Evolutionary conservation across 495 filamentous ascomycete species (phyloP).

Genomic region (Zalerion maritima): DNA sequence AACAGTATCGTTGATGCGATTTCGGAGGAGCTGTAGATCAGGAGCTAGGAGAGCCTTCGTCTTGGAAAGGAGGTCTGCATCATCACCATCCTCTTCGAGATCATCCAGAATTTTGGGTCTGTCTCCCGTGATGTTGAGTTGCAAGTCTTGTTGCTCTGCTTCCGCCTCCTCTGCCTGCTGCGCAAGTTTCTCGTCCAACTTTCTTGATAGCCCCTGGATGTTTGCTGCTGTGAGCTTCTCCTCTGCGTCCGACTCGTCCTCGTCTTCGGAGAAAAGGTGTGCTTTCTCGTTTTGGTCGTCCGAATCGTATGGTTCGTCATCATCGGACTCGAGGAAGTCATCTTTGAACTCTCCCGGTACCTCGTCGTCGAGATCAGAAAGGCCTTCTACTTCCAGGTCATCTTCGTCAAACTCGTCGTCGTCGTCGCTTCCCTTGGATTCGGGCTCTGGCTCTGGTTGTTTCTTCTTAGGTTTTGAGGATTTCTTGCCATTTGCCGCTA

Average conservation of each 20-base stretch:
- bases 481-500: slow-evolving; percentile 28
- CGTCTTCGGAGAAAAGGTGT: slow-evolving; percentile 93
- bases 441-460: slow-evolving; percentile 25
- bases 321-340: slow-evolving; percentile 42
- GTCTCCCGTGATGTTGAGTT: slow-evolving; percentile 89
- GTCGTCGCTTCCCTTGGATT: slow-evolving; percentile 33
- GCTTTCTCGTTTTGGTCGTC: slow-evolving; percentile 47
- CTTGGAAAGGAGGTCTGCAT: slow-evolving; percentile 28
- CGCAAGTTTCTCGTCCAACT: slow-evolving; percentile 56
- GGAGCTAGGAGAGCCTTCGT: slow-evolving; percentile 51
- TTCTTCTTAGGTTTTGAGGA: slow-evolving; percentile 22
- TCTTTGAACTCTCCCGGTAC: slow-evolving; percentile 29
- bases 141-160: slow-evolving; percentile 71
- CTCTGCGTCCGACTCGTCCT: slow-evolving; percentile 76
- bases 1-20: slow-evolving; percentile 83
- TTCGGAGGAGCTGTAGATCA: slow-evolving; percentile 77
- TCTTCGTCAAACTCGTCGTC: slow-evolving; percentile 36
- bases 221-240: slow-evolving; percentile 91
- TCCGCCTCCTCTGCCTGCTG: slow-evolving; percentile 63
- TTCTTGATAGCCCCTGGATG: slow-evolving; percentile 77
- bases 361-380: slow-evolving; percentile 26
- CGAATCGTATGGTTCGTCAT: slow-evolving; percentile 61
- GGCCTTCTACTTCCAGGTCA: slow-evolving; percentile 39
- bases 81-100: slow-evolving; percentile 27
- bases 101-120: slow-evolving; percentile 56